phyloP scores from a whole-genome alignment of 2,329 filamentous ascomycete species.

The Paecilomyces formosus region DNA sequence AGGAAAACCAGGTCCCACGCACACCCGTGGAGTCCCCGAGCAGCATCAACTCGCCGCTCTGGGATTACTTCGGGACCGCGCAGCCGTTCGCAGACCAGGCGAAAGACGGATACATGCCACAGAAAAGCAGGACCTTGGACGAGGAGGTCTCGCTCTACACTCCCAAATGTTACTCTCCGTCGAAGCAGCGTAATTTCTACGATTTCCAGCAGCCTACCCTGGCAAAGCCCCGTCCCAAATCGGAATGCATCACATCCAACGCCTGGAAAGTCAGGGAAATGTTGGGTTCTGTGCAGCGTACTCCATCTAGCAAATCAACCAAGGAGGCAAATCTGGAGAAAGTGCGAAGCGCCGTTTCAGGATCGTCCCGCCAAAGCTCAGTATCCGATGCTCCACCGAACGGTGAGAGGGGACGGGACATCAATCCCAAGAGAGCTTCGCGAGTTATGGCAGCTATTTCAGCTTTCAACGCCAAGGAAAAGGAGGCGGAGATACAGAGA shows the following conservation, averaged over 20 bases:
- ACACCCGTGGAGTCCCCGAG: conserved; percentile 25
- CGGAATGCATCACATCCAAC: conserved; percentile 37
- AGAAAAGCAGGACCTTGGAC: conserved; percentile 38
- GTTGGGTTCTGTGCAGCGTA: conserved; percentile 18
- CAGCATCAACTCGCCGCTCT: conserved; percentile 60
- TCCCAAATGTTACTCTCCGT: conserved; percentile 52
- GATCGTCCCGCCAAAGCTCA: conserved; percentile 19
- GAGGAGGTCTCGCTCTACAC: conserved; percentile 54
- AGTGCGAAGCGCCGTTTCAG: not conserved
- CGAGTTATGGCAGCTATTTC: conserved; percentile 60
- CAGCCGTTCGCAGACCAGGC: conserved; percentile 25
- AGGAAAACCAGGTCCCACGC: conserved; percentile 70
- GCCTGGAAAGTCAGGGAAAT: conserved; percentile 33
- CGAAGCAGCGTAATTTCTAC: conserved; percentile 56
- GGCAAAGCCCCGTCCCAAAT: conserved; percentile 44
- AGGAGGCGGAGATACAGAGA: conserved; percentile 36
- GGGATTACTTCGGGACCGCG: conserved; percentile 61
- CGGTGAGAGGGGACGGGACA: conserved; percentile 19
- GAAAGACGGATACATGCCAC: conserved; percentile 36
- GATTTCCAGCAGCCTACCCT: conserved; percentile 43
- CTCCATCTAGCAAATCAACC: conserved; percentile 16
- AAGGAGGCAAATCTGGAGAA: conserved; percentile 2
- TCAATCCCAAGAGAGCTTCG: conserved; percentile 41
- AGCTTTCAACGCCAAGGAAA: conserved; percentile 48
- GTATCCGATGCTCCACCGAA: conserved; percentile 27